Evolutionary conservation across 1,139 yeast species (phyloP), one percentile per base, ranked within the genome.

Genomic region (Petasospora rhodanensis): DNA sequence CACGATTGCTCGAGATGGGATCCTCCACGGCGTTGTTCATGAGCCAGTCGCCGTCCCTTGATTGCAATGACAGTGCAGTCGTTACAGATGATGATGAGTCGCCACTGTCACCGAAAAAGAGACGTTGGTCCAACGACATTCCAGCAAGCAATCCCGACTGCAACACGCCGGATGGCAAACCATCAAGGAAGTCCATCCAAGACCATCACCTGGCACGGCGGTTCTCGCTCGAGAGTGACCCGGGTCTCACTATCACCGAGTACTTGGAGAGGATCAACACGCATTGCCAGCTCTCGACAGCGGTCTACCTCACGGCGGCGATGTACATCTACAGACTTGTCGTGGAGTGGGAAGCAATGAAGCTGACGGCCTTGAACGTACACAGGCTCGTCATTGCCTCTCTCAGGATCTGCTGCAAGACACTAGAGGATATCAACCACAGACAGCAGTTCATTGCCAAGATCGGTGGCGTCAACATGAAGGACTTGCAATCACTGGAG

Each of bases 361-460:
- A 61, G 10, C 45, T 70, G n/a, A 61, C 69, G 1, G 55, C 52
- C 5, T 48, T 56, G 8, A 68, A 72, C 32, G 65, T 63, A 3
- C 76, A 73, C 50, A 56, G 80, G 16, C 42, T 74, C 14, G 54
- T 71, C 11, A 60, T 72, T 21, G 72, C 78, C 0, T 59, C 70
- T 2, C 51, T 73, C 11, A 54, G 79, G 12, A 51, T 74, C 1
- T 68, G 78, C 6, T 62, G 73, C 23, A 75, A 75, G 47, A 55
- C 64, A 4, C 46, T 71, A 5, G 80, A 75, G 45, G 81, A 75
- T 46, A 58, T 66, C 24, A 64, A 63, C 29, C 73, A 71, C 44
- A 63, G 68, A 4, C 77, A 72, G 47, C 57, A 56, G 27, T 65
- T 73, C 36, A 68, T 67, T 40, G 71, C 78, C 18, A 67, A 67